phyloP scores from a whole-genome alignment of 2,329 filamentous ascomycete species.

The Stachybotrys chartarum region DNA sequence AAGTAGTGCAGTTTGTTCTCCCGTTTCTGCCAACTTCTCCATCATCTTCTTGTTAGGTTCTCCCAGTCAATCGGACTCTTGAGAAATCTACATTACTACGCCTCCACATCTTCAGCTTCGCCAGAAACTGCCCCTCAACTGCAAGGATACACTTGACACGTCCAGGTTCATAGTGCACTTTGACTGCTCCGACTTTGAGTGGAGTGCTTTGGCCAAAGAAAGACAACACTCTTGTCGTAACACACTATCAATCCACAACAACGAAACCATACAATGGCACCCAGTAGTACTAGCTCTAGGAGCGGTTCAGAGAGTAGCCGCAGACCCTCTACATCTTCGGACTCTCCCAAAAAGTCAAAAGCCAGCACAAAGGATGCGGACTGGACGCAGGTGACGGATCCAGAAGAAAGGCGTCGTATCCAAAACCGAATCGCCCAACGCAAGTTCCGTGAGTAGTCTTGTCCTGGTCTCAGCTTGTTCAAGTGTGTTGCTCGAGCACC shows the following conservation, averaged over 20 bases:
- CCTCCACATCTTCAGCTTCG: too few species aligned
- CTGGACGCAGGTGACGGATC: conserved; percentile 64
- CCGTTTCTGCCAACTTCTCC: neutral
- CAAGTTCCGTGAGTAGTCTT: conserved; percentile 57
- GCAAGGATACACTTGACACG: too few species aligned
- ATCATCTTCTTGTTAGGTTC: neutral
- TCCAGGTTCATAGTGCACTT: too few species aligned
- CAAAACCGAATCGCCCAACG: conserved; percentile 72
- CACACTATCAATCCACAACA: neutral
- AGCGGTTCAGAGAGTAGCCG: conserved; percentile 14
- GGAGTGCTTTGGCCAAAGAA: too few species aligned
- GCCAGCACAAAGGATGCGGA: conserved; percentile 45
- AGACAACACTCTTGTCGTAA: too few species aligned
- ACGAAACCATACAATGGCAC: conserved; percentile 10
- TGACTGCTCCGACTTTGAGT: too few species aligned
- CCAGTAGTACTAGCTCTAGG: conserved; percentile 14
- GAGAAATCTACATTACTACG: conserved; percentile 1
- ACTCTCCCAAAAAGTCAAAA: conserved; percentile 32
- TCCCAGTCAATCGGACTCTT: neutral
- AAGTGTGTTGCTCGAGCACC: neutral
- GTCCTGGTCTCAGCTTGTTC: too few species aligned
- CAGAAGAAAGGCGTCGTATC: conserved; percentile 63
- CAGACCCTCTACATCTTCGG: conserved; percentile 18
- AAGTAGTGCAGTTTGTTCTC: neutral
- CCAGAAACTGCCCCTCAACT: too few species aligned